These are phyloP conservation scores for Aspergillus tanneri DNA, from an alignment of 2,329 filamentous ascomycete species.

Conservation along the genomic window DNA sequence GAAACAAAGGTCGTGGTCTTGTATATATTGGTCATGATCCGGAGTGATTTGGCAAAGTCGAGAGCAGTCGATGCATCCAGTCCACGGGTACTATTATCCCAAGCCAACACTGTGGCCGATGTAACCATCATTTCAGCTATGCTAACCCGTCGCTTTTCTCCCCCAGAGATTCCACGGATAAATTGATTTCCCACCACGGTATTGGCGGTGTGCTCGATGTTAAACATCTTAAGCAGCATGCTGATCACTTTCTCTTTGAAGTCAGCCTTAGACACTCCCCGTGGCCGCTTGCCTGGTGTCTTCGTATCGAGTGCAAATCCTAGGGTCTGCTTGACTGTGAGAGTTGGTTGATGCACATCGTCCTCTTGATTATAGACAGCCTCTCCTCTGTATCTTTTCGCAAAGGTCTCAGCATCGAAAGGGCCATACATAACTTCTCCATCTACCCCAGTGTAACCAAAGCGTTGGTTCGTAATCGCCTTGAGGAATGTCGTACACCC, in stretches of 20 bases:
- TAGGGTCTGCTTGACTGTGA: slow-evolving; percentile 85
- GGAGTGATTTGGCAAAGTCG: slow-evolving; percentile 67
- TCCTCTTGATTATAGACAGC: slow-evolving; percentile 85
- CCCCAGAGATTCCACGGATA: slow-evolving; percentile 75
- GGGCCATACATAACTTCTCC: slow-evolving; percentile 78
- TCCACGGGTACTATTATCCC: slow-evolving; percentile 73
- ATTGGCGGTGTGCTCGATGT: slow-evolving; percentile 82
- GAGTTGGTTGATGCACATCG: slow-evolving; percentile 78
- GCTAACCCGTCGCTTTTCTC: slow-evolving; percentile 75
- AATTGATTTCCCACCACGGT: slow-evolving; percentile 84
- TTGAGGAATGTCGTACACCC: slow-evolving; percentile 71
- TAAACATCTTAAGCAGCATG: slow-evolving; percentile 84
- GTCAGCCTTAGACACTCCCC: slow-evolving; percentile 67
- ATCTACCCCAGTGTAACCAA: slow-evolving; percentile 59
- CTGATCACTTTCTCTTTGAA: slow-evolving; percentile 76
- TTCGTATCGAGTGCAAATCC: slow-evolving; percentile 83
- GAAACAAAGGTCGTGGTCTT: slow-evolving; percentile 82
- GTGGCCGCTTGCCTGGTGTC: slow-evolving; percentile 75
- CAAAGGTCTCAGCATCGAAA: slow-evolving; percentile 68
- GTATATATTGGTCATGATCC: slow-evolving; percentile 80
- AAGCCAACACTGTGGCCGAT: slow-evolving; percentile 68
- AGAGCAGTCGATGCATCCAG: slow-evolving; percentile 67
- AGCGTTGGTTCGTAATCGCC: slow-evolving; percentile 65
- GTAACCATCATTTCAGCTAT: slow-evolving; percentile 83
- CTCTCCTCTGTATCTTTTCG: slow-evolving; percentile 72